Evolutionary conservation across 805 yeast species (phyloP).

Genomic region (Candida broadrunensis): DNA sequence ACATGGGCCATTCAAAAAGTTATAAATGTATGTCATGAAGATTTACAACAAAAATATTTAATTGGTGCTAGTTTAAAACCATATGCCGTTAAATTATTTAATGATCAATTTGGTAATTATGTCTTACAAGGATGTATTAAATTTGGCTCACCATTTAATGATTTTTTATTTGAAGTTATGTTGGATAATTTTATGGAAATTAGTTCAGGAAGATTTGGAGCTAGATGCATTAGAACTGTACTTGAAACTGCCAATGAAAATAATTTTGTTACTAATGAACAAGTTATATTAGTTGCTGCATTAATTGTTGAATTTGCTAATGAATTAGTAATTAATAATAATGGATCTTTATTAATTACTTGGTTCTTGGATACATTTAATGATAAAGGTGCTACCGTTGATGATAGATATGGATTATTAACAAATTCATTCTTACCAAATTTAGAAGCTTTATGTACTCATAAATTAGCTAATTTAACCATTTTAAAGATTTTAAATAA

Average conservation of each 20-base stretch:
- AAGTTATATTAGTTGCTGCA: slow-evolving; percentile 68
- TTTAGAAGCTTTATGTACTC: slow-evolving; percentile 64
- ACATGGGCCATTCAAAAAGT: slow-evolving; percentile 99
- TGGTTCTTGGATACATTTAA: slow-evolving; percentile 86
- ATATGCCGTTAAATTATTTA: slow-evolving; percentile 78
- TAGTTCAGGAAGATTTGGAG: slow-evolving; percentile 88
- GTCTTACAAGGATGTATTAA: slow-evolving; percentile 92
- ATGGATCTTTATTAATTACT: slow-evolving; percentile 85
- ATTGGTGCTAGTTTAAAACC: slow-evolving; percentile 73
- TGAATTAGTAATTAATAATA: slow-evolving; percentile 75
- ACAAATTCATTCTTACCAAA: slow-evolving; percentile 61
- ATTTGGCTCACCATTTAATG: slow-evolving; percentile 85
- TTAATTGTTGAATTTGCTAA: slow-evolving; percentile 76
- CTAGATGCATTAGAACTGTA: slow-evolving; percentile 91
- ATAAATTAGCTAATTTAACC: slow-evolving; percentile 81
- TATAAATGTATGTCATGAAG: slow-evolving; percentile 66
- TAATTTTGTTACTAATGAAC: slow-evolving; percentile 49
- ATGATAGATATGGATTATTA: slow-evolving; percentile 63
- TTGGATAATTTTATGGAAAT: slow-evolving; percentile 75
- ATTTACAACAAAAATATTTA: slow-evolving; percentile 45
- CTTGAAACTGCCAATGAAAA: slow-evolving; percentile 64
- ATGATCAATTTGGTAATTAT: slow-evolving; percentile 96
- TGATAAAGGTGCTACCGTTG: slow-evolving; percentile 22
- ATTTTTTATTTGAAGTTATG: slow-evolving; percentile 83
- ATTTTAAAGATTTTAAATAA: slow-evolving; percentile 73